Base-by-base conservation (phyloP, 768 basidiomycete species). In the Hortiboletus campestris region DNA sequence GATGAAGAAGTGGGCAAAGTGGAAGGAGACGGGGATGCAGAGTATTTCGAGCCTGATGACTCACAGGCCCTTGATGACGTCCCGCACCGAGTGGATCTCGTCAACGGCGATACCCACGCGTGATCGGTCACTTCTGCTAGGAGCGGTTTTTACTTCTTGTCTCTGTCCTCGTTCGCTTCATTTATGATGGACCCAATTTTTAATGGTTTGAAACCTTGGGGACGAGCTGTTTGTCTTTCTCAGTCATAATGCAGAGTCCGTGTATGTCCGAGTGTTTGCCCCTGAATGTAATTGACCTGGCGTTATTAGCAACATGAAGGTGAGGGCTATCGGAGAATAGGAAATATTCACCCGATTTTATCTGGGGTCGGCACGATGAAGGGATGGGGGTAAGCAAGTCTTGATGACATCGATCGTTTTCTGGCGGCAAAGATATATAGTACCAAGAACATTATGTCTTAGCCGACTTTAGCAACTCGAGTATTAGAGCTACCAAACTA, bases 41-140 rank as follows among this genome's bases (percentile, higher is more conserved):
- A 44, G 2, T 32, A 55, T 8, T 1, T 46, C 9, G 60, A 53
- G 13, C 39, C 8, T 2, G 51, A 61, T 10, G 52, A 44, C 0
- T 34, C 46, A 14, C 58, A 48, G 47, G 49, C 17, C 7, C 17
- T 42, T 16, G 53, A 55, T 2, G 45, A 25, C 2, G 42, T 28
- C 17, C 22, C 43, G 6, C 2, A 36, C 29, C 58, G 7, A 31
- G 51, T 39, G 35, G 54, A 42, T 3, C 12, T 58, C 38, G 35
- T 54, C 45, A 71, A 71, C 36, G 69, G 69, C 17, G 57, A 57
- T 48, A 57, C 41, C 17, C 69, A 71, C 20, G 28, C 34, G 41
- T 4, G 46, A 34, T 12, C 41, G 16, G 40, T 52, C 52, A 52
- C 40, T 22, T 49, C 17, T 44, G 11, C 44, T 35, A 49, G 39